A percentile compares a stretch with the other conserved stretches of the same genome.
Conservation (phyloP, 768 basidiomycete species). For the Phaffia tasmanica region DNA sequence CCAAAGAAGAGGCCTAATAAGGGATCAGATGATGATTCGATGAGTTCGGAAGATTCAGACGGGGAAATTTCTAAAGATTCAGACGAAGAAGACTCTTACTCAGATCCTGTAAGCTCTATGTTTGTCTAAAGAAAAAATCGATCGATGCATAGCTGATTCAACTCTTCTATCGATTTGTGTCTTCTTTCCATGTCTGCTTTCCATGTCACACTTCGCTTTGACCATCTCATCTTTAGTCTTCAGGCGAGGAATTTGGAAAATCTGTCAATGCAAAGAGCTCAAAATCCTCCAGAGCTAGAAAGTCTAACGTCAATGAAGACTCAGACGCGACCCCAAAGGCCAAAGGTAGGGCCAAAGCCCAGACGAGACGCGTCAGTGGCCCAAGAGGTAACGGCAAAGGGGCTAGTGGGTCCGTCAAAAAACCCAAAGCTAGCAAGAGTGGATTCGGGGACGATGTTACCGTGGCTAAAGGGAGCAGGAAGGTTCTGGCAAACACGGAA, state of each 20-base stretch:
- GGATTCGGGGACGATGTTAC: neutral
- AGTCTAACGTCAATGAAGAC: neutral
- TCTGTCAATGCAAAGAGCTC: neutral
- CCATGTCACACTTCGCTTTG: no score
- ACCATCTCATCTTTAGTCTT: conserved; percentile 1
- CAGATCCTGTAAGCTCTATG: no score
- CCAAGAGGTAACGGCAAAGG: neutral
- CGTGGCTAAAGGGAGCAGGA: neutral
- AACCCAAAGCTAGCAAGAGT: neutral
- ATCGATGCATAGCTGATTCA: no score
- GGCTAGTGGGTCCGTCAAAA: neutral
- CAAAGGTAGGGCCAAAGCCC: neutral
- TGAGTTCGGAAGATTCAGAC: no score
- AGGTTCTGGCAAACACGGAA: neutral
- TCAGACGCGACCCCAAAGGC: neutral
- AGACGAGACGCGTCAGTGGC: neutral
- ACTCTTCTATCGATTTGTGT: no score
- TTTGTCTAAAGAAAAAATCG: no score
- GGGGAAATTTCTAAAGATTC: no score
- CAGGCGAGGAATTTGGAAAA: conserved; percentile 3
- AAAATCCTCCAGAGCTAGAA: neutral
- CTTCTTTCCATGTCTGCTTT: no score
- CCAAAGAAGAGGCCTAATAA: no score
- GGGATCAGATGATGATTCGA: no score
- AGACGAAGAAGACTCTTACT: no score